phyloP scores from a whole-genome alignment of 176 grass and related monocot species.

The Musa troglodytarum region DNA sequence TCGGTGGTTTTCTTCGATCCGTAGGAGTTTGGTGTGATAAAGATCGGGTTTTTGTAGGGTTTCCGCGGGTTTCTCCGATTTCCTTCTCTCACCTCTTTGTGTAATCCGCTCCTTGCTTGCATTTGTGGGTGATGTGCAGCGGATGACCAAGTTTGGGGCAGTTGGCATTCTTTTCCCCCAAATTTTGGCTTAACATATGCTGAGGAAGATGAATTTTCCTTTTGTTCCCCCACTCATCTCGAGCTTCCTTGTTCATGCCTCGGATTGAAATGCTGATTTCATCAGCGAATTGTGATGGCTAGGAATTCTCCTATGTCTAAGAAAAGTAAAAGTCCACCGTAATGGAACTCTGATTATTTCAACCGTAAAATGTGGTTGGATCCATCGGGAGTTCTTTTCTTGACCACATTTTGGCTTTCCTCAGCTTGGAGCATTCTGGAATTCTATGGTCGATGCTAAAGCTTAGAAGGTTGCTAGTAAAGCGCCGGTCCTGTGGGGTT shows the following conservation, averaged over 20 bases:
- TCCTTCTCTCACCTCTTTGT: too few relatives aligned
- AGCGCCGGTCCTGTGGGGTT: too few relatives aligned
- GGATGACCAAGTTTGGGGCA: too few relatives aligned
- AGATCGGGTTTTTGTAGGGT: constrained; percentile 15
- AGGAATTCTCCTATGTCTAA: not conserved
- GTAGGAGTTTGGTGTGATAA: not conserved
- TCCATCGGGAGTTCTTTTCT: not conserved
- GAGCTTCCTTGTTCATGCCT: not conserved
- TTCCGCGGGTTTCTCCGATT: not conserved
- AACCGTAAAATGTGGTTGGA: not conserved
- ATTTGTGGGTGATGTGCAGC: too few relatives aligned
- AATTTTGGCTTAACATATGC: too few relatives aligned
- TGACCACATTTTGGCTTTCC: not conserved
- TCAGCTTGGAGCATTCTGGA: not conserved
- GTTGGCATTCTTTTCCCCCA: too few relatives aligned
- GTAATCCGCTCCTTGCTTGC: too few relatives aligned
- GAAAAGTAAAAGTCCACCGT: too few relatives aligned
- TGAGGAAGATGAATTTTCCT: too few relatives aligned
- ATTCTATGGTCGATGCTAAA: not conserved
- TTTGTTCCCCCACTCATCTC: too few relatives aligned
- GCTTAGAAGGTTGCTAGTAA: too few relatives aligned
- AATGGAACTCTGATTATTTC: too few relatives aligned
- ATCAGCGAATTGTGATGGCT: not conserved
- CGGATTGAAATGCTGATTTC: not conserved
- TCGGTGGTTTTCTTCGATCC: not conserved